Evolutionary conservation across 2,329 filamentous ascomycete genomes (phyloP), one percentile per base, ranked within the genome.

Genomic region (Simplicillium aogashimaense): DNA sequence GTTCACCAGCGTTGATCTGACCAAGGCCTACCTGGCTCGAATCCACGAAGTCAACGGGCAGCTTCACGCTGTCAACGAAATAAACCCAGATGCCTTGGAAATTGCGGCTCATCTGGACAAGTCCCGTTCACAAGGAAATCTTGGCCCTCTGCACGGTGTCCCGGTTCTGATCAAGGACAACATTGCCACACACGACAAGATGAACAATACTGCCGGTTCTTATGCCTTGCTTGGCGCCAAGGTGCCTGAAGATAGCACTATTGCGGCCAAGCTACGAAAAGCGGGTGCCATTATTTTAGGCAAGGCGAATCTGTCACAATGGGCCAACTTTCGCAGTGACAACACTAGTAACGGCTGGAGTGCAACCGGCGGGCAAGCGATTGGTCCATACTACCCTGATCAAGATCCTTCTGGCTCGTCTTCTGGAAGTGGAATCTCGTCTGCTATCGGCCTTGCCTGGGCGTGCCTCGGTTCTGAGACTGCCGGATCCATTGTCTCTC

Each of bases 141-240:
- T 39, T 1, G 56, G 70, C 1, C 74, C 75, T 2, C 61, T 82
- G 0, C 77, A 83, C 51, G 79, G 80, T 6, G 67, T 83, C 4
- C 80, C 79, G 0, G 71, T 83, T 17, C 57, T 83, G 5, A 65
- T 83, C 58, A 84, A 84, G 55, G 74, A 81, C 57, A 81, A 79
- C 51, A 81, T 84, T 37, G 78, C 72, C 12, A 83, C 78, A 0
- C 53, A 59, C 2, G 78, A 83, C 51, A 54, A 64, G 43, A 78
- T 82, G 75, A 70, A 77, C 50, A 82, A 75, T 45, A 78, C 61
- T 0, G 63, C 78, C 3, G 81, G 81, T 3, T 85, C 80, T 0
- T 81, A 70, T 45, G 71, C 77, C 2, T 63, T 86, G 0, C 50
- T 78, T 0, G 77, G 78, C 0, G 70, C 78, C 8, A 72, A 67